Percentiles rank a stretch among this genome's conserved stretches.
These are phyloP conservation scores for Naganishia sp. DNA, from an alignment of 1,284 basidiomycete species.

Conservation along the genomic window DNA sequence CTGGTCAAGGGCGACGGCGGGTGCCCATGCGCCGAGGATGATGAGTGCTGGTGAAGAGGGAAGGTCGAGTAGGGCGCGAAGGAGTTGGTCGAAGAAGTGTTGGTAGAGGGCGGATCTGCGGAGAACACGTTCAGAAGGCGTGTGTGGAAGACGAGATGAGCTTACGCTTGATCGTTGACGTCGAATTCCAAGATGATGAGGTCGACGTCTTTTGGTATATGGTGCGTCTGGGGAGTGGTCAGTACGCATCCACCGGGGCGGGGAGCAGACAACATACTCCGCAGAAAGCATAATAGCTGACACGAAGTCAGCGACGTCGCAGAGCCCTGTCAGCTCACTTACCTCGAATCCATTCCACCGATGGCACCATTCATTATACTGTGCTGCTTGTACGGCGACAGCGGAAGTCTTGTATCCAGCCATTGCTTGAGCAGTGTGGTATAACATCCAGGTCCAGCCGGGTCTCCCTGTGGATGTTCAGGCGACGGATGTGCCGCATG, in stretches of 20 bases:
- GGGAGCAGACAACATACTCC: slow-evolving; percentile 37
- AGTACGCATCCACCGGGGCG: neutral
- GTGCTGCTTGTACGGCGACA: slow-evolving; percentile 37
- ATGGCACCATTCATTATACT: slow-evolving; percentile 50
- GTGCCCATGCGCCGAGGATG: slow-evolving; percentile 52
- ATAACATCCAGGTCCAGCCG: slow-evolving; percentile 51
- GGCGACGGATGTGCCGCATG: slow-evolving; percentile 49
- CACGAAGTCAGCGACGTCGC: neutral
- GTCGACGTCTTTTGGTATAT: slow-evolving; percentile 49
- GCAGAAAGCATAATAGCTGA: slow-evolving; percentile 53
- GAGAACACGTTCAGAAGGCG: neutral
- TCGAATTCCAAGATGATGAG: slow-evolving; percentile 54
- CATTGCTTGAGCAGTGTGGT: slow-evolving; percentile 45
- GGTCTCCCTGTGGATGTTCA: slow-evolving; percentile 48
- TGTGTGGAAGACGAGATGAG: neutral
- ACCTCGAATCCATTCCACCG: slow-evolving; percentile 52
- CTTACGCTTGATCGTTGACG: slow-evolving; percentile 53
- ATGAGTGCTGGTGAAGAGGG: slow-evolving; percentile 49
- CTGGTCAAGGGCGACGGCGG: slow-evolving; percentile 48
- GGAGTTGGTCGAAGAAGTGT: slow-evolving; percentile 52
- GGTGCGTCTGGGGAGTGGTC: slow-evolving; percentile 43
- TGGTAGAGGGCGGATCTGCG: slow-evolving; percentile 45
- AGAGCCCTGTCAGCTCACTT: neutral
- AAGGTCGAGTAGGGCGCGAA: slow-evolving; percentile 51
- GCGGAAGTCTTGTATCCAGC: slow-evolving; percentile 45